Evolutionary conservation across 257 asterid genomes (phyloP), one percentile per base, ranked within the genome.

Genomic region (Solanum virginianum): DNA sequence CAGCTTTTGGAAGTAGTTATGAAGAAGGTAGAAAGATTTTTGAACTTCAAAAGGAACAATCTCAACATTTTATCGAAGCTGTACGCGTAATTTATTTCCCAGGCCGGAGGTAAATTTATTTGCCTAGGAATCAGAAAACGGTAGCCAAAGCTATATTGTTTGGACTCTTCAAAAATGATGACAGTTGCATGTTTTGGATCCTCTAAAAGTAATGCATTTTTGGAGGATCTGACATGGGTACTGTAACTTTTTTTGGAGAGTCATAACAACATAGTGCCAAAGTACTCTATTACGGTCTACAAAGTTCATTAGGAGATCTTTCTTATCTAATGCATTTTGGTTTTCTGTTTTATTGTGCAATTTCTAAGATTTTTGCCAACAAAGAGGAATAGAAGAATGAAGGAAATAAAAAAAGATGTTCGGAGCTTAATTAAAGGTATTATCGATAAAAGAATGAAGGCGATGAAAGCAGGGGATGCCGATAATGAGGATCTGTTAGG

Each of bases 1-100:
- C 94, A 15, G 88, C 93, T 41, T 91, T 91, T 87, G 94, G 93
- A 1, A 89, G 94, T 59, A 90, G 84, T 82, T 91, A 88, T 66
- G 84, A 88, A 86, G 92, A 91, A 88, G 94, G 93, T 41, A 87
- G 71, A 63, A 63, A 63, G 41, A 24, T 26, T 12, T 63, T 63
- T 63, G 41, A 63, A 63, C 71, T 63, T 13, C 71, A 63, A 63
- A 63, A 8, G 5, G 71, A 63, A 63, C 71, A 63, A 26, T 10
- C 20, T 24, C 71, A 63, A 20, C 20, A 63, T 63, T 26, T 1
- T 63, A 24, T 63, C 41, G 20, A 63, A 32, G 0, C 71, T 63
- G 5, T 0, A 63, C 5, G 18, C 9, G 26, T 39, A 24, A 10
- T 26, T 13, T 6, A 63, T 26, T 24, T 63, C 71, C 41, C 71